Evolutionary conservation across 768 basidiomycete species (phyloP), one percentile per base, ranked within the genome.

Genomic region (Mycena capillaripes): DNA sequence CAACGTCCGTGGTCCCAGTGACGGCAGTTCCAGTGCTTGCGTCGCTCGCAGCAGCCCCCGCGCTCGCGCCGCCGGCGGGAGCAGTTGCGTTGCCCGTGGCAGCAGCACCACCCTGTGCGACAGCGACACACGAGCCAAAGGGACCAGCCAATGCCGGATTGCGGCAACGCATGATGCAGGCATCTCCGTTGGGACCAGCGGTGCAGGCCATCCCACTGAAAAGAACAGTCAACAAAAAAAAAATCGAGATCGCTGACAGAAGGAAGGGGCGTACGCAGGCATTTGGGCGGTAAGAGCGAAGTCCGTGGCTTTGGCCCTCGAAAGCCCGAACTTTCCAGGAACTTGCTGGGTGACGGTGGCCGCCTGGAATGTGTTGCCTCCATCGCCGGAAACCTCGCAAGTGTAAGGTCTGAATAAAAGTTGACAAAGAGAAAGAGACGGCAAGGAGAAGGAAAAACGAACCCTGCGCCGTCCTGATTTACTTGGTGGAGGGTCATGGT

Each of bases 401-500:
- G 66, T 75, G 59, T 48, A 75, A 7, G 70, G 70, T 0, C 71
- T 72, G 36, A 12, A 19, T 9, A n/a, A 6, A 27, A n/a, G n/a
- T n/a, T 32, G 10, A 27, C 46, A 42, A 62, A 27, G 36, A 38
- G 27, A 27, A n/a, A n/a, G n/a, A n/a, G n/a, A n/a, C n/a, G n/a
- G n/a, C n/a, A 42, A n/a, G 27, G 23, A 19, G 32, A 55, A n/a
- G 46, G 11, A 68, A 21, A 23, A 58, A 62, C 71, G 2, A 48
- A 72, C 68, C 74, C 74, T 14, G 74, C 74, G 29, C 74, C 74
- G 30, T 75, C 74, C 67, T 71, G 67, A 64, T 75, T 75, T 0
- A 75, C 74, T 32, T 75, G 74, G 53, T 75, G 74, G 23, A 75
- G 58, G 42, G 66, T 75, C 74, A 75, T 75, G 48, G 70, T 55